Base-by-base conservation (phyloP, 495 filamentous ascomycete species). In the Bryoglossum gracile region DNA sequence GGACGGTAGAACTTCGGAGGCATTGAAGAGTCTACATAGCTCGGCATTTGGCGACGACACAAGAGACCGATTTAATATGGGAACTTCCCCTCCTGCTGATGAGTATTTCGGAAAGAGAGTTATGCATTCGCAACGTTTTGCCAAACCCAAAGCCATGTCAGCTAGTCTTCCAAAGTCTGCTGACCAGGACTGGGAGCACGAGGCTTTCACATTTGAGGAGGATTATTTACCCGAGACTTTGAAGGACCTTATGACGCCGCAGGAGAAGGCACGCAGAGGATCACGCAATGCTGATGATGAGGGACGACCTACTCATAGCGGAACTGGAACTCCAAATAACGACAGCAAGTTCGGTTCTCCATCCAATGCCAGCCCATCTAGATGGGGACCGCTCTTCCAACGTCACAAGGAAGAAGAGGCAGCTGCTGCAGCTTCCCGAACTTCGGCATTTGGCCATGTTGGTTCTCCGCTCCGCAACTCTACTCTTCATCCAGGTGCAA, bases 401-500 rank as follows among this genome's bases (percentile, higher is more conserved):
- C 70, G 83, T 16, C 75, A 84, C 58, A 86, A 92, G 33, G 80
- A 86, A 52, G 71, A 74, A 34, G 56, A 54, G 50, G 73, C 70
- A 56, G 68, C 68, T 30, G 61, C 62, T 9, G 58, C 67, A 2
- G 70, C 71, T 6, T 65, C 66, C 14, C 62, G 66, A 26, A 62
- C 62, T 23, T 81, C 82, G 10, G 80, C 77, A 1, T 84, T 94
- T 59, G 84, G 87, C 25, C 89, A 95, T 54, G 84, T 97, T 42
- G 92, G 94, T 18, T 97, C 94, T 32, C 92, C 92, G 19, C 76
- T 98, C 8, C 87, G 92, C 36, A 94, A 95, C 64, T 92, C 91
- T 8, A 76, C 76, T 3, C 65, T 87, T 26, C 63, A 69, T 50
- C 61, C 68, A n/a, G 55, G 58, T 25, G 80, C 67, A 41, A 90